Base-by-base conservation (phyloP, 2,329 filamentous ascomycete genomes). In the Xylariaceae sp. region DNA sequence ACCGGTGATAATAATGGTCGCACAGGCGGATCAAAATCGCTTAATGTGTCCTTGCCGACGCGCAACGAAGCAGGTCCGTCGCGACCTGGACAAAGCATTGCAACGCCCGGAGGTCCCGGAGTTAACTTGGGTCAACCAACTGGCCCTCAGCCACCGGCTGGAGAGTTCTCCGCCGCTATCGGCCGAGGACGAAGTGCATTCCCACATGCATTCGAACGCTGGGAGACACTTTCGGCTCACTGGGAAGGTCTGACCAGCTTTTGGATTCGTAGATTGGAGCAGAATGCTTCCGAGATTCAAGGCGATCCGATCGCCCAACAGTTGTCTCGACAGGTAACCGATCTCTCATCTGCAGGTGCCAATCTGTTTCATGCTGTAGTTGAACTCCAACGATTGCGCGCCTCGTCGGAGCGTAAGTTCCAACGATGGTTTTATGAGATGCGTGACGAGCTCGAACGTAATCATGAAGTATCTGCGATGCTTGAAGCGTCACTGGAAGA, bases 401-500 rank as follows among this genome's bases (percentile, higher is more conserved):
- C 94, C 39, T 96, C 91, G 53, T 97, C 92, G 0, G 94, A 99
- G 72, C 85, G 94, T 60, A 97, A 97, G 70, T 99, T 99, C 65
- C 94, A 99, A 72, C 83, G 94, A 49, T 99, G 94, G 94, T 97
- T 97, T 73, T 96, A 95, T 64, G 94, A 99, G 70, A 96, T 91
- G 6, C 81, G 91, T 50, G 81, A 86, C 34, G 91, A 97, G 62
- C 84, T 95, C 61, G 94, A 97, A 73, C 85, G 88, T 31, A 81
- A 86, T 48, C 87, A 89, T 62, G 94, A 97, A 71, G 78, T 88
- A 39, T 88, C 90, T 54, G 91, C 84, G 2, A 83, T 91, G 67
- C 74, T 96, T n/a, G 86, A 95, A 66, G 77, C 80, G 35, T 81
- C 85, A 41, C 74, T 96, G n/a, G 80, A 86, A 44, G 79, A 84